Percentiles rank a stretch among this genome's conserved stretches.
Conservation (phyloP, 495 filamentous ascomycete species). For the Penicillium canariense region DNA sequence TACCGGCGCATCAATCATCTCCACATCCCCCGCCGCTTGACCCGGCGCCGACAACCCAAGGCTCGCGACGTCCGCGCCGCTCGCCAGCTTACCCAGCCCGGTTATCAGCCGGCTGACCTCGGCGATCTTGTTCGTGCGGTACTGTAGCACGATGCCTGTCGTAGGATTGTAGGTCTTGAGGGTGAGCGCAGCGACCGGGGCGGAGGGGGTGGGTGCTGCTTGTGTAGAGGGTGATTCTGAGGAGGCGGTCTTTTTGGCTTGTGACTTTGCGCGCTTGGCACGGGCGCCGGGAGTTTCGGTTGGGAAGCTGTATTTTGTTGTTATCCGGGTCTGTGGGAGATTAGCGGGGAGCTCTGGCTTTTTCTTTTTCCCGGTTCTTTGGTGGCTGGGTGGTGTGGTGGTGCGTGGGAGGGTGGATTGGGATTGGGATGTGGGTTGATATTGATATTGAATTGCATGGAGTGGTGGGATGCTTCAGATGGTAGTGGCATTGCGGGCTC, state of each 20-base stretch:
- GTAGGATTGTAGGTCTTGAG: constrained; percentile 88
- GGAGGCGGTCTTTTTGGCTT: constrained; percentile 6
- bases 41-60: constrained; percentile 44
- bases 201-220: constrained; percentile 27
- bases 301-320: constrained; percentile 77
- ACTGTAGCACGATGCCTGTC: constrained; percentile 81
- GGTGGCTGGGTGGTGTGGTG: background rate
- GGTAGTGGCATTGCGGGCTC: background rate
- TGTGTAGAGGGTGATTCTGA: constrained; percentile 20
- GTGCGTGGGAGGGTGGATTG: background rate
- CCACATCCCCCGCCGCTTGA: constrained; percentile 30
- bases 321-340: constrained; percentile 71
- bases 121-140: constrained; percentile 83
- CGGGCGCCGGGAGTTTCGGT: constrained; percentile 36
- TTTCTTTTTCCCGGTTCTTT: background rate
- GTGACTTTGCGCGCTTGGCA: constrained; percentile 25
- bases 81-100: constrained; percentile 65
- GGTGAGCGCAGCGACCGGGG: constrained; percentile 61
- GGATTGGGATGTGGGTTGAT: background rate
- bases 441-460: background rate
- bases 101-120: constrained; percentile 82
- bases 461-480: background rate
- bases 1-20: constrained; percentile 39
- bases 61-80: constrained; percentile 57
- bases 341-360: constrained; percentile 5